Evolutionary conservation across 306 rosid species (phyloP), one percentile per base, ranked within the genome.

Genomic region (Cucumis sativus): DNA sequence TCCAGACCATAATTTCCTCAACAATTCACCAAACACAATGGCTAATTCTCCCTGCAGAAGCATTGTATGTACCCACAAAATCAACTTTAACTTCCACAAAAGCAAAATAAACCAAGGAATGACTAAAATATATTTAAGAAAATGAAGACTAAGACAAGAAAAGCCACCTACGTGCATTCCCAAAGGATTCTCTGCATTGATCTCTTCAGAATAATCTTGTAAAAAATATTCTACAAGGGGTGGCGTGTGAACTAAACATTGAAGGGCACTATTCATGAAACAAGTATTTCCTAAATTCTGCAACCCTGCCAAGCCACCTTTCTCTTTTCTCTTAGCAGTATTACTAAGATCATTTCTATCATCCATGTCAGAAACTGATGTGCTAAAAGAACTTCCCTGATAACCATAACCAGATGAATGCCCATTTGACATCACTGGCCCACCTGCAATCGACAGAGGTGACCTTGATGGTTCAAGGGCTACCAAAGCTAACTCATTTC

Each of bases 251-350:
- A 91, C 98, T 81, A 96, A 86, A 85, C 99, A 96, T 69, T 92
- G 99, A 81, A 96, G 41, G 68, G 99, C 82, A 78, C 99, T 96
- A 81, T 92, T 96, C 99, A 96, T 96, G 83, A 96, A 96, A 85
- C 99, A 96, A 62, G 99, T 96, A 83, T 96, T 96, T 61, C 99
- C 99, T 74, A 96, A 87, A 87, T 96, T 96, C 88, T 96, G 99
- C 87, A 96, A 81, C 78, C 99, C 99, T 3, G 97, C 93, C 91
- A 96, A 88, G 51, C 99, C 99, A 71, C 89, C 92, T 84, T 75
- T 88, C 65, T 91, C 97, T 69, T 82, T 93, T 84, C 81, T 85
- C 80, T 76, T 83, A 78, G 70, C 47, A 41, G 82, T 77, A 80
- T 67, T 89, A 78, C 77, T 67, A 79, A 74, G 66, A 78, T 84